Evolutionary conservation across 2,329 filamentous ascomycete genomes (phyloP).

Genomic region (Nakataea oryzae): DNA sequence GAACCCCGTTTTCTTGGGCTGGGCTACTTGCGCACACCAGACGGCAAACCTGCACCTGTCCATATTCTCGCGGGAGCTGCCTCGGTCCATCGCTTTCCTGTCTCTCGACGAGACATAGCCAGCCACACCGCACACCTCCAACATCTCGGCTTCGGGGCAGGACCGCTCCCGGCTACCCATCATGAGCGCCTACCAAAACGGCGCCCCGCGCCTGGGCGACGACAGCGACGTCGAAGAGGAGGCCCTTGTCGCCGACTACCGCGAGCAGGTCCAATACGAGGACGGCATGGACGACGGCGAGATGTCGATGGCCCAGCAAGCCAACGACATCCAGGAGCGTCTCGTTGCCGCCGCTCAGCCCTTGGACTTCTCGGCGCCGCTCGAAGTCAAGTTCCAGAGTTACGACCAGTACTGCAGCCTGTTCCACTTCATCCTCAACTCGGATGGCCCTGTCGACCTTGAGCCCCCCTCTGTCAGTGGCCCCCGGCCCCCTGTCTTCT

Average conservation of each 20-base stretch:
- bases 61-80: not conserved
- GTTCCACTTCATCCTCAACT: conserved; percentile 99
- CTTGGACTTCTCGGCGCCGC: conserved; percentile 87
- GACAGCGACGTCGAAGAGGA: conserved; percentile 96
- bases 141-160: no score
- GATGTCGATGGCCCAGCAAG: conserved; percentile 60
- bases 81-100: not conserved
- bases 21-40: no score
- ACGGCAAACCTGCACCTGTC: not conserved
- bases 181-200: conserved; percentile 56
- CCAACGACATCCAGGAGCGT: conserved; percentile 88
- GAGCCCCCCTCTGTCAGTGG: conserved; percentile 85
- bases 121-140: not conserved
- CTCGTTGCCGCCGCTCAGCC: conserved; percentile 87
- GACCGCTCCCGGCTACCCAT: conserved; percentile 12
- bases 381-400: conserved; percentile 96
- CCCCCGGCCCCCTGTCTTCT: not conserved
- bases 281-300: conserved; percentile 77
- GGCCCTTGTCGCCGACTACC: conserved; percentile 89
- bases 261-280: conserved; percentile 90
- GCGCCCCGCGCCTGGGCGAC: conserved; percentile 54
- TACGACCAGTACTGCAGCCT: conserved; percentile 98
- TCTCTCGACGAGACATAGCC: not conserved
- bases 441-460: conserved; percentile 93
- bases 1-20: not conserved